Conservation (phyloP, 352 stramenopile genomes). For the Pythium utonaiense region DNA sequence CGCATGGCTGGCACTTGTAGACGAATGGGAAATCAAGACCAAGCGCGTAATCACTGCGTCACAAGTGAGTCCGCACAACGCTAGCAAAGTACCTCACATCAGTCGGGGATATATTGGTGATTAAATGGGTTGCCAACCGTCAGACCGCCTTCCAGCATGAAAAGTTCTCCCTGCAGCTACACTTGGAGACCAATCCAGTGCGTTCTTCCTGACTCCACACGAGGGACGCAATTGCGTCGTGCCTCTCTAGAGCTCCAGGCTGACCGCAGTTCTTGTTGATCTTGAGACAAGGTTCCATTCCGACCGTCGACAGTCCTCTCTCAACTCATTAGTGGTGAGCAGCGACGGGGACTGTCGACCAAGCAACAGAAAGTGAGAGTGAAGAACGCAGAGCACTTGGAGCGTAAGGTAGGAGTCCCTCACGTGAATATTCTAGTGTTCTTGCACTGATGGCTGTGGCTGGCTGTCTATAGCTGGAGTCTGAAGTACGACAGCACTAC, state of each 20-base stretch:
- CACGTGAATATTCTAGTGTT: not conserved
- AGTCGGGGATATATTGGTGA: not conserved
- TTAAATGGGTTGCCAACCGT: conserved; percentile 8
- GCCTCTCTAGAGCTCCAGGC: no score
- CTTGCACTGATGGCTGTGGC: not conserved
- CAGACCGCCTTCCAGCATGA: conserved; percentile 33
- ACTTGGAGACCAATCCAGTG: conserved; percentile 48
- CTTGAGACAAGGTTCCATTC: conserved; percentile 34
- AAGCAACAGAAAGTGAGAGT: conserved; percentile 30
- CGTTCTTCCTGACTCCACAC: not conserved
- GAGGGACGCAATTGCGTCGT: no score
- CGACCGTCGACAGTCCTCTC: conserved; percentile 48
- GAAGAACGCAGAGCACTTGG: conserved; percentile 46
- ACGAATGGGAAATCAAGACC: conserved; percentile 13
- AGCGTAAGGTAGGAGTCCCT: conserved; percentile 35
- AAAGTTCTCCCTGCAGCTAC: conserved; percentile 38
- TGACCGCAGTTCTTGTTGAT: not conserved
- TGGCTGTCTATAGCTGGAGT: conserved; percentile 38
- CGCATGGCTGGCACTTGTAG: conserved; percentile 12
- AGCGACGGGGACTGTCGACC: conserved; percentile 20
- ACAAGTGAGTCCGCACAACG: conserved; percentile 5
- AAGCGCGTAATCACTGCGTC: conserved; percentile 4
- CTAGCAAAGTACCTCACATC: not conserved
- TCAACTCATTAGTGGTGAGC: conserved; percentile 39
- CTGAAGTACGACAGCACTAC: conserved; percentile 54